phyloP scores from a whole-genome alignment of 768 basidiomycete species.

The Mycena olivaceomarginata region DNA sequence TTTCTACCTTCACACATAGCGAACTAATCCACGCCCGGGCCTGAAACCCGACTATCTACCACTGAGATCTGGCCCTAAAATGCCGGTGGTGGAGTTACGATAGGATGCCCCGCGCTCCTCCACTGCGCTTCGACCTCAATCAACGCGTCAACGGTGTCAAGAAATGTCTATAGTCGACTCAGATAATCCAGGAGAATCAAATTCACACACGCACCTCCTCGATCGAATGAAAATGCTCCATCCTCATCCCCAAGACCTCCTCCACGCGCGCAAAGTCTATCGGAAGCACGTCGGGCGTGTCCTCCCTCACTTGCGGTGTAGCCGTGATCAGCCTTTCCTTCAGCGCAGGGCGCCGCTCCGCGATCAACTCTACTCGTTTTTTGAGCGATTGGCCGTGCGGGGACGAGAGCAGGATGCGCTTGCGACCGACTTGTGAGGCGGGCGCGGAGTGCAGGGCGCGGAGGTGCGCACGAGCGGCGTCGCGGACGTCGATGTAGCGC shows the following conservation, averaged over 20 bases:
- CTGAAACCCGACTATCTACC: no score
- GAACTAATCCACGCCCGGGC: no score
- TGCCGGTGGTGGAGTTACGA: not conserved
- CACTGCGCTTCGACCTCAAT: not conserved
- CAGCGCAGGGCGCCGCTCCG: not conserved
- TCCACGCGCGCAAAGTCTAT: not conserved
- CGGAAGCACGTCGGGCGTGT: not conserved
- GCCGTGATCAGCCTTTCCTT: not conserved
- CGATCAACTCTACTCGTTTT: not conserved
- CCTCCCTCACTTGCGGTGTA: not conserved
- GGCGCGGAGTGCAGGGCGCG: not conserved
- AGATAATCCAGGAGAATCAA: not conserved
- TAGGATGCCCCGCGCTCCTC: not conserved
- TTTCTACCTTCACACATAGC: no score
- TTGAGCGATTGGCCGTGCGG: not conserved
- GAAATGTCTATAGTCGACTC: not conserved
- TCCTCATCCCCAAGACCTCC: not conserved
- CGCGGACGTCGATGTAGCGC: not conserved
- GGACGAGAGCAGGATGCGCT: not conserved
- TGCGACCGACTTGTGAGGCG: not conserved
- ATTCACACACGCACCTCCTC: not conserved
- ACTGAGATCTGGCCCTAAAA: not conserved
- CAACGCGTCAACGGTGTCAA: not conserved
- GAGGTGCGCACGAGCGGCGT: not conserved
- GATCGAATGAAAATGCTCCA: not conserved